A percentile compares a stretch with the other conserved stretches of the same genome.
Conservation (phyloP, 257 asterid species). For the Plantago ovata region DNA sequence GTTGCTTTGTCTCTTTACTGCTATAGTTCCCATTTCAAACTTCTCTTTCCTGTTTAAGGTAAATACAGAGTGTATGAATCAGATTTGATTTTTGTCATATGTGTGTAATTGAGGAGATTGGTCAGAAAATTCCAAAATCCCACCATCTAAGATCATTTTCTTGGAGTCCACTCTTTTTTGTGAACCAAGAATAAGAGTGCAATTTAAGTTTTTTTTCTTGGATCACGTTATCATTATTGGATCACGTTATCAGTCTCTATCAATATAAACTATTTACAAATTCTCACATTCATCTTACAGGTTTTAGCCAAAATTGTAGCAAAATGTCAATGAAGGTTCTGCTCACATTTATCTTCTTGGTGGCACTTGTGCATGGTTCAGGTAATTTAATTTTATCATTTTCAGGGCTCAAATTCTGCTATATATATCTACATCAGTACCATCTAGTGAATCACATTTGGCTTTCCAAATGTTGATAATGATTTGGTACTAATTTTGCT, state of each 20-base stretch:
- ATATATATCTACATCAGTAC: too few species aligned
- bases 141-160: too few species aligned
- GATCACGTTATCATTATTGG: conserved; percentile 7
- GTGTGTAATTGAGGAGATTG: too few species aligned
- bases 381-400: conserved; percentile 32
- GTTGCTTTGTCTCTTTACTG: too few species aligned
- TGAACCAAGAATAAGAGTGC: conserved; percentile 18
- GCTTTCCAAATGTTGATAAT: background rate
- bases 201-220: conserved; percentile 25
- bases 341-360: conserved; percentile 25
- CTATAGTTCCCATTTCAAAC: too few species aligned
- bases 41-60: too few species aligned
- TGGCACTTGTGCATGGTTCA: conserved; percentile 24
- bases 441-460: too few species aligned
- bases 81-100: too few species aligned
- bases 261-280: conserved; percentile 2
- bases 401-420: background rate
- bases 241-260: conserved; percentile 1
- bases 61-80: too few species aligned
- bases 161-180: too few species aligned
- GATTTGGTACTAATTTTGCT: background rate
- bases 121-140: conserved; percentile 1
- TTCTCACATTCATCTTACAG: conserved; percentile 9
- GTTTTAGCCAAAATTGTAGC: conserved; percentile 20
- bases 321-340: conserved; percentile 21